Base-by-base conservation (phyloP, 805 yeast species). In the Candida arabinofermentans region DNA sequence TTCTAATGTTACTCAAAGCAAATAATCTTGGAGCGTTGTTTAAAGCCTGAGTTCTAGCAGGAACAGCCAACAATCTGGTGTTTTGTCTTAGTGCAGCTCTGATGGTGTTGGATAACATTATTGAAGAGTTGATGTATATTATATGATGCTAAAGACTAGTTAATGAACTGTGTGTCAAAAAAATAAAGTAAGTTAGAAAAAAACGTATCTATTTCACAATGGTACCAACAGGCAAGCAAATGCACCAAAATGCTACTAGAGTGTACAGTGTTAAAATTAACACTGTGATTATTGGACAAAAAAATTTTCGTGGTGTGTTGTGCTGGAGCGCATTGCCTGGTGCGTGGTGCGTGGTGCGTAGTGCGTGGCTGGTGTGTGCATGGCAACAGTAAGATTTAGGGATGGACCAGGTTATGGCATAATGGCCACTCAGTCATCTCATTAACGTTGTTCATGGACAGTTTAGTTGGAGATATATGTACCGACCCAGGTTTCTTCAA, bases 1-100 rank as follows among this genome's bases (percentile, higher is more conserved):
- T 73, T 79, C 96, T 63, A 41, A 59, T 51, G 50, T 46, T 50
- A 49, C 41, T 46, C 32, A 50, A 43, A 23, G 54, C 46, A 32
- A 43, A 34, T 38, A 54, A 48, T 46, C 50, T 49, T 37, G 47
- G 51, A 33, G 48, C 42, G 27, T 35, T 43, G 34, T 43, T 42
- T n/a, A 50, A 41, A 17, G 49, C 49, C 22, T 43, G 42, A 36
- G 35, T 46, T 24, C 46, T 45, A 29, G 51, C 50, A 40, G 56
- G 50, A 23, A 42, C 42, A 43, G 49, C 53, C 35, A 54, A 49
- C 31, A 54, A 40, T 59, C 63, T 59, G 35, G 50, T 39, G 49
- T 61, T 57, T 43, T 57, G 62, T 62, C 65, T 64, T 40, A 61
- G 47, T 36, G 62, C 62, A 42, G 63, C 53, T 58, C 64, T 63